Percentiles rank a stretch among this genome's conserved stretches.
Conservation (phyloP, 306 rosid species). For the Castanea mollissima region DNA sequence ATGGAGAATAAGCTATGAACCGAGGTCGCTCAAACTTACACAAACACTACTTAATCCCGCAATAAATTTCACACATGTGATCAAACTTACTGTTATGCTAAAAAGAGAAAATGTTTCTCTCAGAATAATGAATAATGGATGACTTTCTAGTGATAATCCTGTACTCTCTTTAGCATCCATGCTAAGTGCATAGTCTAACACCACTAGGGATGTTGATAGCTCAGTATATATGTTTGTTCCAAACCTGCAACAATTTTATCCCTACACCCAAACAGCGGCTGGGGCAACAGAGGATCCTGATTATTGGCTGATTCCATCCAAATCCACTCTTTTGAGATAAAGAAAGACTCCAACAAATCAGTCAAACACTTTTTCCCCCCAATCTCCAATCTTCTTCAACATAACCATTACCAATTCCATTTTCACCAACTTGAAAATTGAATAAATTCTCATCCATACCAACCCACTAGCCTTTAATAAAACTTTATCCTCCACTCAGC, state of each 20-base stretch:
- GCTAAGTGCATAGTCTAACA: background rate
- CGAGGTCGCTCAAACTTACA: background rate
- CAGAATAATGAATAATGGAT: no score
- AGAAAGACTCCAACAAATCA: no score
- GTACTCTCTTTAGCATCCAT: background rate
- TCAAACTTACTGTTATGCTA: no score
- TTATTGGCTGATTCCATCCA: background rate
- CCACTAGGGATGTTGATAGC: background rate
- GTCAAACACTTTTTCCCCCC: no score
- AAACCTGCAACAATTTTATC: background rate
- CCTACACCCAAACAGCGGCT: background rate
- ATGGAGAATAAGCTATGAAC: no score
- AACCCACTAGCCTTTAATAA: no score
- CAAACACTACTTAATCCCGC: background rate
- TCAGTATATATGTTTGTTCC: background rate
- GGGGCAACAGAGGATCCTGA: background rate
- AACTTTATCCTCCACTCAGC: no score
- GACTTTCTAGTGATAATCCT: no score
- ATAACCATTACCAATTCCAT: background rate
- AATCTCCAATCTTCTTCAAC: background rate
- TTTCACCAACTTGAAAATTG: background rate
- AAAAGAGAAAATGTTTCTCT: no score
- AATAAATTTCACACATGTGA: no score
- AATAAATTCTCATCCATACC: background rate
- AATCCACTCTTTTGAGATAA: background rate